phyloP scores from a whole-genome alignment of 1,284 basidiomycete genomes.

The Kwoniella shivajii region DNA sequence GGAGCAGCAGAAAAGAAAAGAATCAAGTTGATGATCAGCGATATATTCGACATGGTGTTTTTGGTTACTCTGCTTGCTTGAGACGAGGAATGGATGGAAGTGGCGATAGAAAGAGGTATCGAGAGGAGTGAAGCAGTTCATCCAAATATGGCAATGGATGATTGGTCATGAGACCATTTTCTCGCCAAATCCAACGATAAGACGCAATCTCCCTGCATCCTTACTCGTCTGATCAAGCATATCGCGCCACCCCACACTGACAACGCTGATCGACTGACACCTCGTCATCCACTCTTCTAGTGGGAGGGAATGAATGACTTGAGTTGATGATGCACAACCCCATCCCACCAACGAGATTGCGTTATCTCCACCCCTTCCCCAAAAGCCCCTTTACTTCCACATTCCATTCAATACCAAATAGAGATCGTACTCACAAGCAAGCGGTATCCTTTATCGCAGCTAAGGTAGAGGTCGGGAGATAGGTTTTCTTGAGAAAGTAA shows the following conservation, averaged over 20 bases:
- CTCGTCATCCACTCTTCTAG: no score
- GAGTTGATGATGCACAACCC: no score
- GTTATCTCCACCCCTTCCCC: background rate
- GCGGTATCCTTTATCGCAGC: constrained; percentile 53
- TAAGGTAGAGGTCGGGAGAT: constrained; percentile 13
- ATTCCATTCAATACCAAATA: constrained; percentile 13
- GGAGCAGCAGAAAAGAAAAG: background rate
- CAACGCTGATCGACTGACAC: no score
- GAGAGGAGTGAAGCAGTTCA: background rate
- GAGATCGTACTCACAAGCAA: constrained; percentile 41
- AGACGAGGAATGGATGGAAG: background rate
- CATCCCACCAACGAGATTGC: background rate
- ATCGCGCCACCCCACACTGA: background rate
- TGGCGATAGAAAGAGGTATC: background rate
- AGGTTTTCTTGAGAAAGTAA: no score
- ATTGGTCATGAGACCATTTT: background rate
- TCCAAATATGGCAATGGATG: background rate
- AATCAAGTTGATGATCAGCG: constrained; percentile 1
- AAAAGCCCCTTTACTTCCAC: no score
- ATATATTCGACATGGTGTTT: background rate
- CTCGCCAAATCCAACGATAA: background rate
- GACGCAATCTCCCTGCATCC: background rate
- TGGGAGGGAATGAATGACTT: no score
- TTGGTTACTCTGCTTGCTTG: background rate
- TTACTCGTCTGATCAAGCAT: background rate